phyloP scores from a whole-genome alignment of 768 basidiomycete genomes.

The Trichaptum fuscoviolaceum region DNA sequence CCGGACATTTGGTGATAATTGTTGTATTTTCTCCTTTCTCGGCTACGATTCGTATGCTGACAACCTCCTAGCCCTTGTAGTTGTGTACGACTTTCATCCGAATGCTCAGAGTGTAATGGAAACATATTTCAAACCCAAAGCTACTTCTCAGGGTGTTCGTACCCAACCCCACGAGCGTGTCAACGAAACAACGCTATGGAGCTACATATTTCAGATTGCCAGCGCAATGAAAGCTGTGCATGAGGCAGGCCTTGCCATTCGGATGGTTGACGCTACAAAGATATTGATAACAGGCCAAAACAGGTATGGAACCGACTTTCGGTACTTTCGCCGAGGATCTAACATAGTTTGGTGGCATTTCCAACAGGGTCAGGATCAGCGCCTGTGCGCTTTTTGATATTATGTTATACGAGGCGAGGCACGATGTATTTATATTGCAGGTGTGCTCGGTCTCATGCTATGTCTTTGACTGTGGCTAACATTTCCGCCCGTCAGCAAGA shows the following conservation, averaged over 20 bases:
- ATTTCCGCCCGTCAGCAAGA: constrained; percentile 50
- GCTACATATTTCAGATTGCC: constrained; percentile 86
- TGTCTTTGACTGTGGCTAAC: not conserved
- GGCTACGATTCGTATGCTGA: constrained; percentile 11
- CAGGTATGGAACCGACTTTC: constrained; percentile 43
- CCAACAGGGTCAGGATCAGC: constrained; percentile 68
- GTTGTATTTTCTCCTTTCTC: constrained; percentile 39
- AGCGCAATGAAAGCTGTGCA: constrained; percentile 85
- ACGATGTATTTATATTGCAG: constrained; percentile 54
- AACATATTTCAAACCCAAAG: constrained; percentile 60
- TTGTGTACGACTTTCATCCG: constrained; percentile 87
- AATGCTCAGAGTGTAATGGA: constrained; percentile 79
- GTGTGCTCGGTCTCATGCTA: constrained; percentile 13
- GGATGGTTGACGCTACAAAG: constrained; percentile 83
- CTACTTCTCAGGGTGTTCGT: constrained; percentile 32
- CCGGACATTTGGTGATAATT: constrained; percentile 85
- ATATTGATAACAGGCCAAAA: constrained; percentile 87
- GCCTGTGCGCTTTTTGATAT: constrained; percentile 88
- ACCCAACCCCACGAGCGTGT: constrained; percentile 36
- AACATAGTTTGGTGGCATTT: constrained; percentile 1
- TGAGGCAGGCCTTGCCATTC: constrained; percentile 70
- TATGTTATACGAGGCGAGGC: constrained; percentile 65
- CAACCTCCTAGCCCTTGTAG: constrained; percentile 65
- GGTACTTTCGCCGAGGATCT: not conserved
- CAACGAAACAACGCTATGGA: constrained; percentile 84